Percentiles rank a stretch among this genome's conserved stretches.
Conservation (phyloP, 2,329 filamentous ascomycete species). For the Colletotrichum sansevieriae region DNA sequence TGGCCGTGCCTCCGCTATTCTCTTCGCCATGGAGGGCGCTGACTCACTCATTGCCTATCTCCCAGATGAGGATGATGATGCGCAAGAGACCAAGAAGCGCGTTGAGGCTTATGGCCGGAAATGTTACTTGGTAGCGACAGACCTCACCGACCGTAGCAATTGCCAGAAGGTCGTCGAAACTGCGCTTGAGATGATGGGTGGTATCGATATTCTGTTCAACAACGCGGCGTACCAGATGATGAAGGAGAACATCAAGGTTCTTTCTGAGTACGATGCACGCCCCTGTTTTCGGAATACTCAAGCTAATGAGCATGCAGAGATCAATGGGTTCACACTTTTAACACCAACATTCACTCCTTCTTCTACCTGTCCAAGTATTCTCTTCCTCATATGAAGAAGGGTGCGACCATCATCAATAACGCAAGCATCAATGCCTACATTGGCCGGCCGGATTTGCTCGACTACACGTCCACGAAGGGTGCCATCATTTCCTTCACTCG, state of each 20-base stretch:
- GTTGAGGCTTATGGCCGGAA: constrained; percentile 77
- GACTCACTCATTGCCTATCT: constrained; percentile 80
- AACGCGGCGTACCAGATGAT: constrained; percentile 80
- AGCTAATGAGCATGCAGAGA: constrained; percentile 54
- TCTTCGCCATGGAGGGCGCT: constrained; percentile 86
- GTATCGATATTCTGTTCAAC: constrained; percentile 80
- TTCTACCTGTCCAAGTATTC: constrained; percentile 86
- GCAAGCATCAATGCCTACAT: constrained; percentile 87
- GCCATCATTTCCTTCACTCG: constrained; percentile 85
- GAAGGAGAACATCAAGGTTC: constrained; percentile 76
- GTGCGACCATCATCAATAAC: constrained; percentile 86
- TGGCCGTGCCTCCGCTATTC: constrained; percentile 78
- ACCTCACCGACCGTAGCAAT: constrained; percentile 74
- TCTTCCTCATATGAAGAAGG: constrained; percentile 80
- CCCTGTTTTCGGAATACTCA: background rate
- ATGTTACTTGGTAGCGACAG: constrained; percentile 73
- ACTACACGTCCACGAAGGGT: constrained; percentile 85
- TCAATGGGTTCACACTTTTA: constrained; percentile 84
- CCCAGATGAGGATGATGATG: constrained; percentile 81
- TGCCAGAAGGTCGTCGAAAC: constrained; percentile 78
- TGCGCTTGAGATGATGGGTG: constrained; percentile 74
- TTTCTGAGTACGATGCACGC: constrained; percentile 69
- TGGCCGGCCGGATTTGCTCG: constrained; percentile 82
- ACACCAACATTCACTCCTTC: constrained; percentile 85
- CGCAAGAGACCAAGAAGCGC: constrained; percentile 77